phyloP scores from a whole-genome alignment of 495 filamentous ascomycete genomes.

The Patellaria atrata region DNA sequence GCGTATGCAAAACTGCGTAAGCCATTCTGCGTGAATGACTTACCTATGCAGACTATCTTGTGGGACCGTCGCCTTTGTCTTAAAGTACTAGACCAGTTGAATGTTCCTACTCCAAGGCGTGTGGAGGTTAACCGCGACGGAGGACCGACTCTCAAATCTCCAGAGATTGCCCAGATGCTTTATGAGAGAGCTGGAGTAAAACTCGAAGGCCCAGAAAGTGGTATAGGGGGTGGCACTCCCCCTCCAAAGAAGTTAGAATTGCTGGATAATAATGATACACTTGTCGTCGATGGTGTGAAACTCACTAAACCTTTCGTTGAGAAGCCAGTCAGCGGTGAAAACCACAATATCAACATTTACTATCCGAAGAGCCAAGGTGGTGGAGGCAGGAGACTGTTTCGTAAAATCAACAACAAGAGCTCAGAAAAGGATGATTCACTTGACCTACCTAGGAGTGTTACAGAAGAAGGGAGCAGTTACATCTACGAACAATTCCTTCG shows the following conservation, averaged over 20 bases:
- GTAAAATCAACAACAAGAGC: conserved; percentile 96
- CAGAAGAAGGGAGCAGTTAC: conserved; percentile 65
- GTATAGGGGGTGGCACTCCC: conserved; percentile 46
- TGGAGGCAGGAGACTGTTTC: conserved; percentile 81
- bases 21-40: conserved; percentile 92
- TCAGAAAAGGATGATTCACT: conserved; percentile 77
- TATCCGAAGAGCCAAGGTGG: conserved; percentile 74
- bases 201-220: conserved; percentile 61
- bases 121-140: conserved; percentile 94
- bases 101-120: conserved; percentile 74
- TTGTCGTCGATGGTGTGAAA: conserved; percentile 69
- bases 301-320: conserved; percentile 94
- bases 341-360: conserved; percentile 98
- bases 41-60: conserved; percentile 94
- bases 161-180: conserved; percentile 64
- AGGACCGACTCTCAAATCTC: conserved; percentile 60
- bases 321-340: conserved; percentile 94
- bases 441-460: conserved; percentile 60
- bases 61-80: conserved; percentile 92
- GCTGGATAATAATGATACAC: conserved; percentile 70
- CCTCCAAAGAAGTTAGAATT: conserved; percentile 56
- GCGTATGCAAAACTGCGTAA: conserved; percentile 82
- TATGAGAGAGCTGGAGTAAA: conserved; percentile 64
- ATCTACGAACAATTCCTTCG: conserved; percentile 95
- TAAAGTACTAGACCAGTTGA: conserved; percentile 70